Evolutionary conservation across 2,329 filamentous ascomycete species (phyloP), one percentile per base, ranked within the genome.

Genomic region (Phyllosticta citriasiana): DNA sequence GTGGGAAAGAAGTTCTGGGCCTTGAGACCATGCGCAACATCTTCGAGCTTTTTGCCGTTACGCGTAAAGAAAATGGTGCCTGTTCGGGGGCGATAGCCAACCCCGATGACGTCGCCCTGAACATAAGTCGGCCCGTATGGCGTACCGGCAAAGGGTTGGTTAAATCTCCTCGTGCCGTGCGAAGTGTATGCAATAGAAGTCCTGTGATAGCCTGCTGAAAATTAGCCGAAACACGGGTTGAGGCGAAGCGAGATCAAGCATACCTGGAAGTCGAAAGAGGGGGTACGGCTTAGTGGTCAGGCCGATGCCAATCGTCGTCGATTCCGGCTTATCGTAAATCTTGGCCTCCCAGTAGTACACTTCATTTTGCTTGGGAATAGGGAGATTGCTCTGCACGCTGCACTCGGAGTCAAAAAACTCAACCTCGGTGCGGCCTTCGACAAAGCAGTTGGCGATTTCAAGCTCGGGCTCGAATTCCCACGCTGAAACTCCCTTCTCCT

Each of bases 331-430:
- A 64, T 99, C 94, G 76, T 95, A 99, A 59, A 99, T 88, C 79
- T 99, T 99, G 61, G 92, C 89, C 75, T 99, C 94, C 94, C 94
- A 99, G 76, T 99, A 99, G 75, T 99, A 99, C 10, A 97, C 93
- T 71, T 99, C 94, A 71, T 99, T 99, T 72, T 99, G 94, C 72
- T 99, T 99, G 14, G 94, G 94, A 7, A 99, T 91, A 0, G 94
- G 94, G 51, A 99, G 77, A 70, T 99, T 99, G 79, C 89, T 95
- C 79, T 96, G 91, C 64, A 97, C 94, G 68, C 92, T 96, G 78
- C 93, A 97, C 73, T 96, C 94, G 2, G 91, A 94, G 75, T 99
- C 94, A 71, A 96, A 99, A 77, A 99, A 99, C 73, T 99, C 94
- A 65, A 99, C 96, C 74, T 99, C 94, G 10, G 94, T 99, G 66